Evolutionary conservation across 2,329 filamentous ascomycete genomes (phyloP), one percentile per base, ranked within the genome.

Genomic region (Diaporthe longicolla): DNA sequence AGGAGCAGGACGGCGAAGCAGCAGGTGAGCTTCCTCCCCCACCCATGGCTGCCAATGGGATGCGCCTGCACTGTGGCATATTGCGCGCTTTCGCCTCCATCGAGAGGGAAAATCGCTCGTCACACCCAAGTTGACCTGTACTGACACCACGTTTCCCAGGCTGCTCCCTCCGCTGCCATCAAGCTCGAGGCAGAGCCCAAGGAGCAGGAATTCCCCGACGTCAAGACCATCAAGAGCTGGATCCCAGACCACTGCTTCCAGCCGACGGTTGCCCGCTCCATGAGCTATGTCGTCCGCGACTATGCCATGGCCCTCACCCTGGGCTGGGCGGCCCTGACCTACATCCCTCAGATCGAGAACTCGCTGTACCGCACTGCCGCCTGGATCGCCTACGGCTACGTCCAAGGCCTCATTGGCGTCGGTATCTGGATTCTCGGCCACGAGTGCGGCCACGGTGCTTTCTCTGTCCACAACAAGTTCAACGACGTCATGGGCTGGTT

Each of bases 361-460:
- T 78, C 82, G 45, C 78, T 79, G 74, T 79, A 86, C 61, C 88
- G 88, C 74, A 78, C 82, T 72, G 78, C 83, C 15, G 86, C 87
- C 73, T 93, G 90, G 90, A 82, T 84, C 40, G 80, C 83, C 57
- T 93, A 94, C 81, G 88, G 89, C 76, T 92, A 90, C 81, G 78
- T 89, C 59, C 91, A 93, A 82, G 92, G 92, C 68, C 87, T 92
- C 37, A 83, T 93, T 77, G 90, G 90, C 80, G 93, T 91, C 4
- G 92, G 92, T 4, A 83, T 94, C 77, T 94, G 92, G 92, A 91
- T 93, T 77, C 84, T 93, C 54, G 92, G 89, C 21, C 92, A 94
- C 80, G 92, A 94, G 81, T 92, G 90, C 81, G 92, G 92, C 69
- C 92, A 94, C 81, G 89, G 90, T 24, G 91, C 91, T 63, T 92